A percentile compares a stretch with the other conserved stretches of the same genome.
Conservation (phyloP, 352 stramenopile species). For the Phytophthora idaei region DNA sequence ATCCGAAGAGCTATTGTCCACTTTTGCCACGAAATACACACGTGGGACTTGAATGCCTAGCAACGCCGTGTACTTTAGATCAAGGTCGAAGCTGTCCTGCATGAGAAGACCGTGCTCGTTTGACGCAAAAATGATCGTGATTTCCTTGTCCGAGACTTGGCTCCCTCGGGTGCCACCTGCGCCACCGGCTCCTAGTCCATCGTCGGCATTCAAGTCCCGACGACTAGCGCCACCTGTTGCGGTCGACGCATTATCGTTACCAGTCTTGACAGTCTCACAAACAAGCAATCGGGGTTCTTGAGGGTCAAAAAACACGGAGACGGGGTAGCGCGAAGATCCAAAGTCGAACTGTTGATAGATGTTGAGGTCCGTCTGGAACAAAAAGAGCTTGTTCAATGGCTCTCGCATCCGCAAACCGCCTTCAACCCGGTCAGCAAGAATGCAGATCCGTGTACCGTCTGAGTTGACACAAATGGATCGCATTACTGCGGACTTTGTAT, state of each 20-base stretch:
- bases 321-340: slow-evolving; percentile 67
- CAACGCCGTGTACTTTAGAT: slow-evolving; percentile 79
- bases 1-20: slow-evolving; percentile 45
- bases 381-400: slow-evolving; percentile 85
- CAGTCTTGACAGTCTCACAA: slow-evolving; percentile 79
- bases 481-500: slow-evolving; percentile 60
- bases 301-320: slow-evolving; percentile 91
- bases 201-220: slow-evolving; percentile 28
- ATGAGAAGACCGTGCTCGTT: slow-evolving; percentile 91
- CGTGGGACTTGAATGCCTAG: slow-evolving; percentile 87
- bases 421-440: slow-evolving; percentile 85
- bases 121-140: slow-evolving; percentile 93
- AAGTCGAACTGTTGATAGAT: slow-evolving; percentile 92
- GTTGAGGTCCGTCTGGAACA: slow-evolving; percentile 93
- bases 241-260: slow-evolving; percentile 30
- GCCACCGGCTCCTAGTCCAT: slow-evolving; percentile 12
- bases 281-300: slow-evolving; percentile 87
- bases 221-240: slow-evolving; percentile 10
- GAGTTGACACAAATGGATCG: slow-evolving; percentile 85
- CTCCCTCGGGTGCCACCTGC: slow-evolving; percentile 22
- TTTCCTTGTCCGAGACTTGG: slow-evolving; percentile 76
- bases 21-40: slow-evolving; percentile 74
- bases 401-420: slow-evolving; percentile 80
- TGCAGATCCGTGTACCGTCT: slow-evolving; percentile 89
- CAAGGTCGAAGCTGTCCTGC: slow-evolving; percentile 91